These are phyloP conservation scores for Phytophthora niederhauseri DNA, from an alignment of 352 stramenopile genomes.

Conservation along the genomic window DNA sequence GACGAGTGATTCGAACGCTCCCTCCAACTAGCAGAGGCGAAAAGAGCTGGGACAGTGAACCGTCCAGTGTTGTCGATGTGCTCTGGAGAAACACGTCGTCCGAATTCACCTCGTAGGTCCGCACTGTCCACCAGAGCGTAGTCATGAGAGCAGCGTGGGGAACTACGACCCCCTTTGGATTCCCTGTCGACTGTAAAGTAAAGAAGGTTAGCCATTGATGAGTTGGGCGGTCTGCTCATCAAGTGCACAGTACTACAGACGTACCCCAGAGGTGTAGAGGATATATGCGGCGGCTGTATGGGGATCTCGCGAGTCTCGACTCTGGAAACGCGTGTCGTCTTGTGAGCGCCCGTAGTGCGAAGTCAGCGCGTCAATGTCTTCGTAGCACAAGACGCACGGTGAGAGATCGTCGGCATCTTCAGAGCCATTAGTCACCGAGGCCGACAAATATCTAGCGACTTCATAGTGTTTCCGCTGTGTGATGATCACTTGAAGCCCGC, in stretches of 20 bases:
- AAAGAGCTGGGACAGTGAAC: constrained; percentile 66
- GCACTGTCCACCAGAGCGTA: constrained; percentile 59
- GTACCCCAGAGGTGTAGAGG: constrained; percentile 74
- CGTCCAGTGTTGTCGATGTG: constrained; percentile 61
- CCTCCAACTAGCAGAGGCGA: constrained; percentile 50
- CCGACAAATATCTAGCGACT: constrained; percentile 28
- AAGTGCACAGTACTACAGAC: neutral
- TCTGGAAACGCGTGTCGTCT: neutral
- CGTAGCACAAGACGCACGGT: constrained; percentile 35
- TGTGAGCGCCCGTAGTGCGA: neutral
- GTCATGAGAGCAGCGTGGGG: constrained; percentile 64
- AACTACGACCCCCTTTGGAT: constrained; percentile 76
- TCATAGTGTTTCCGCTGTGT: constrained; percentile 37
- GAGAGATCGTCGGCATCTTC: constrained; percentile 3
- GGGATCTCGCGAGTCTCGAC: neutral
- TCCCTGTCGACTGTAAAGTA: constrained; percentile 48
- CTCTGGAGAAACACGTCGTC: constrained; percentile 71
- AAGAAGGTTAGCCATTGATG: neutral
- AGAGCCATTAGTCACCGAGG: neutral
- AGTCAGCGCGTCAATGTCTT: constrained; percentile 30
- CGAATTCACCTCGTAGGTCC: constrained; percentile 55
- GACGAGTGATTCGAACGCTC: constrained; percentile 47
- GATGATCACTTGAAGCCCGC: constrained; percentile 46
- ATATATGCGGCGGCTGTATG: constrained; percentile 49
- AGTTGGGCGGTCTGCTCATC: neutral